phyloP scores from a whole-genome alignment of 768 basidiomycete species.

The Leccinum pellstonianum region DNA sequence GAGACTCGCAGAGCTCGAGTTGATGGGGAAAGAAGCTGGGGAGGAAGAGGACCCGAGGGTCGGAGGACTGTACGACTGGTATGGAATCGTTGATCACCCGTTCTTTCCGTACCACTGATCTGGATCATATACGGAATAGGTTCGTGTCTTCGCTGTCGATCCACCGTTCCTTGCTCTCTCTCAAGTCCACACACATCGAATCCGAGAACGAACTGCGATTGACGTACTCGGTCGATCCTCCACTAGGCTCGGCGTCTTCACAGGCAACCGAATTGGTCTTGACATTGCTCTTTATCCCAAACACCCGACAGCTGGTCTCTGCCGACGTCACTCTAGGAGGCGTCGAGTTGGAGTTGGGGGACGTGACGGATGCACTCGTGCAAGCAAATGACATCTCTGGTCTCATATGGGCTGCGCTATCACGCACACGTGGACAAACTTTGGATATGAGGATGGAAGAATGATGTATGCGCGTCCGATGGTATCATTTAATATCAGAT shows the following conservation, averaged over 20 bases:
- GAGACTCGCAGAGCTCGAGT: constrained; percentile 52
- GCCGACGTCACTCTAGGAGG: constrained; percentile 56
- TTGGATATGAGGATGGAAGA: neutral
- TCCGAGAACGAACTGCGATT: constrained; percentile 80
- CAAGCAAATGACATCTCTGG: constrained; percentile 66
- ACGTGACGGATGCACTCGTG: constrained; percentile 60
- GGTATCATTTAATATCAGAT: neutral
- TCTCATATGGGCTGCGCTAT: constrained; percentile 59
- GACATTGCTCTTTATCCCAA: constrained; percentile 65
- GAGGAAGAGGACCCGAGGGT: constrained; percentile 65
- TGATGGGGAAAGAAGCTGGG: constrained; percentile 46
- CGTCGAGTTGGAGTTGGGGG: constrained; percentile 52
- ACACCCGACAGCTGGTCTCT: constrained; percentile 62
- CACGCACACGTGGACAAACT: constrained; percentile 36
- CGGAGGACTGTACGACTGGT: constrained; percentile 71
- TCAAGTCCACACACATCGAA: constrained; percentile 55
- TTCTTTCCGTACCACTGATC: constrained; percentile 1
- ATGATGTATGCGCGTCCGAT: neutral
- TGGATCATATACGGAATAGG: constrained; percentile 41
- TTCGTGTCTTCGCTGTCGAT: constrained; percentile 65
- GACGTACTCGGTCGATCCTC: constrained; percentile 51
- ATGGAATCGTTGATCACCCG: constrained; percentile 20
- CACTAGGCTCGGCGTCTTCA: constrained; percentile 23
- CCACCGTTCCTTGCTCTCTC: constrained; percentile 59
- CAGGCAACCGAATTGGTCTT: constrained; percentile 44